phyloP scores from a whole-genome alignment of 306 rosid genomes.

The Lotus japonicus region DNA sequence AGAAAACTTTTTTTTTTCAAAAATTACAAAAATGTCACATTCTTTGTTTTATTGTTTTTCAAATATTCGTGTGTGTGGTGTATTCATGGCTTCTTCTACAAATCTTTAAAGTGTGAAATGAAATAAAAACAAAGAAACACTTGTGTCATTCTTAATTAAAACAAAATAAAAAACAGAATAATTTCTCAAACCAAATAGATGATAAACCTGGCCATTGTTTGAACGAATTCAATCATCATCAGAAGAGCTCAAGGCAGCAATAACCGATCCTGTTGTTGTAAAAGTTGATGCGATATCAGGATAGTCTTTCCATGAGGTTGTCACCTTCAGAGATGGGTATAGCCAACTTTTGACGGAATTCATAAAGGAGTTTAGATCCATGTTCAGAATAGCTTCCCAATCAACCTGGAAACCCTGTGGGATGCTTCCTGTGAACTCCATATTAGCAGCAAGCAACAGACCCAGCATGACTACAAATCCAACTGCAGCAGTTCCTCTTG shows the following conservation, averaged over 20 bases:
- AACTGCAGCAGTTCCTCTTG: conserved; percentile 87
- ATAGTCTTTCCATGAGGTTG: conserved; percentile 87
- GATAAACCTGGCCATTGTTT: conserved; percentile 19
- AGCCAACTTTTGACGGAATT: conserved; percentile 80
- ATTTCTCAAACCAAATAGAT: no score
- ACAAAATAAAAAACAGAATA: no score
- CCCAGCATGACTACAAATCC: conserved; percentile 87
- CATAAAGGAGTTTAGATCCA: conserved; percentile 60
- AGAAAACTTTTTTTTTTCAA: neutral
- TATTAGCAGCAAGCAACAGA: conserved; percentile 86
- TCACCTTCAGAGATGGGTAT: conserved; percentile 75
- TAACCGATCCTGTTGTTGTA: conserved; percentile 77
- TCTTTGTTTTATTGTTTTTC: no score
- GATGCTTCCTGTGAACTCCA: conserved; percentile 83
- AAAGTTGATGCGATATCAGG: conserved; percentile 74
- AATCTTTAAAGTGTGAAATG: no score
- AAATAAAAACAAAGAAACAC: no score
- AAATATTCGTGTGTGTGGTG: no score
- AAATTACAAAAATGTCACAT: no score
- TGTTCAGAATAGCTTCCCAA: conserved; percentile 87
- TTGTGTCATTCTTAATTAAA: no score
- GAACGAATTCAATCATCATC: conserved; percentile 48
- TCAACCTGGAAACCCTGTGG: conserved; percentile 84
- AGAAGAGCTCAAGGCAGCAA: conserved; percentile 73
- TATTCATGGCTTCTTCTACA: no score